phyloP scores from a whole-genome alignment of 2,329 filamentous ascomycete species.

The Lanzia echinophila region DNA sequence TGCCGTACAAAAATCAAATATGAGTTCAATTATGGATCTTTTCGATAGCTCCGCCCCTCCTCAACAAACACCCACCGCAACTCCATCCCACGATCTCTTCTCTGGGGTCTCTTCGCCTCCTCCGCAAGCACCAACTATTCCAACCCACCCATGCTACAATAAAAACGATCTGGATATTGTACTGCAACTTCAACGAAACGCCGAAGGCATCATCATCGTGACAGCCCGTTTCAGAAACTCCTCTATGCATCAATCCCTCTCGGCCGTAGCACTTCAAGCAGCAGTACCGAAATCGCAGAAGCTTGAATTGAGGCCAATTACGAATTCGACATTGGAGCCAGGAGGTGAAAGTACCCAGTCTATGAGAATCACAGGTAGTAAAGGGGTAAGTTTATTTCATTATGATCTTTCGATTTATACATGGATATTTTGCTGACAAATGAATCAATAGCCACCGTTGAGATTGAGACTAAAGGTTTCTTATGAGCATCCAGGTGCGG shows the following conservation, averaged over 20 bases:
- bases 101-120: conserved; percentile 44
- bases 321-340: conserved; percentile 65
- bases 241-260: conserved; percentile 57
- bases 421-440: conserved; percentile 11
- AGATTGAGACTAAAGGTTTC: conserved; percentile 79
- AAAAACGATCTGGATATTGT: conserved; percentile 78
- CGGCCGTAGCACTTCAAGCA: conserved; percentile 78
- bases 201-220: conserved; percentile 73
- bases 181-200: conserved; percentile 76
- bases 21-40: conserved; percentile 82
- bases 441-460: conserved; percentile 56
- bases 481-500: conserved; percentile 64
- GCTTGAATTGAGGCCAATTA: conserved; percentile 85
- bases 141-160: conserved; percentile 68
- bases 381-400: conserved; percentile 64
- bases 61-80: conserved; percentile 40
- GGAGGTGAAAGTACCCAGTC: conserved; percentile 81
- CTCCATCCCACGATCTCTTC: conserved; percentile 42
- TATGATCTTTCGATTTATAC: neutral
- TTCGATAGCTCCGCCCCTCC: conserved; percentile 51
- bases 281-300: conserved; percentile 96
- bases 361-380: conserved; percentile 80
- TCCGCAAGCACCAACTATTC: conserved; percentile 39
- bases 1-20: conserved; percentile 48
- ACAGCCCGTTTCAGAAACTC: conserved; percentile 78